Conservation (phyloP, 495 filamentous ascomycete genomes). For the Neurospora sp. region DNA sequence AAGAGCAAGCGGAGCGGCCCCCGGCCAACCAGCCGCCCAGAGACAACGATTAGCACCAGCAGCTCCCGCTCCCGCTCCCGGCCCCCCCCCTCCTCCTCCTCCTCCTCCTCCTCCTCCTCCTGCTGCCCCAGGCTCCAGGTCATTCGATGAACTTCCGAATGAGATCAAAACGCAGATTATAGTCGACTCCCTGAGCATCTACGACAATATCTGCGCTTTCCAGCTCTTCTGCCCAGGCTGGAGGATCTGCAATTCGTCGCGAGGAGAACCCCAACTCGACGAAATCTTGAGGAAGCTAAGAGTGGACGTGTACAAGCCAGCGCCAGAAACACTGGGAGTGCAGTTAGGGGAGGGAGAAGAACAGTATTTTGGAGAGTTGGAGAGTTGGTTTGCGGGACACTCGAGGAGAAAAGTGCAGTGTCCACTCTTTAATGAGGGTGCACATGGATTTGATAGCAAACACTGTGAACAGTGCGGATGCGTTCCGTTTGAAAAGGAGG, state of each 20-base stretch:
- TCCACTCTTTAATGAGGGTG: not conserved
- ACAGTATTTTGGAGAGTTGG: not conserved
- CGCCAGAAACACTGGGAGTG: not conserved
- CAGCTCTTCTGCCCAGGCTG: conserved; percentile 3
- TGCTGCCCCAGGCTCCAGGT: not conserved
- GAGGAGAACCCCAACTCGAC: not conserved
- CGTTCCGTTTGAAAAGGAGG: not conserved
- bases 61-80: not conserved
- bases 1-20: not conserved
- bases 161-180: conserved; percentile 8
- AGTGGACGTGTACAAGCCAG: conserved; percentile 5
- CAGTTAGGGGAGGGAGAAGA: not conserved
- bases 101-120: too few species aligned
- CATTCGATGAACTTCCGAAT: not conserved
- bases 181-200: not conserved
- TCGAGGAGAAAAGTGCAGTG: not conserved
- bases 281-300: conserved; percentile 1
- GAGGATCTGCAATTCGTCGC: not conserved
- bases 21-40: not conserved
- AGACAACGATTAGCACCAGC: not conserved
- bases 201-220: conserved; percentile 1
- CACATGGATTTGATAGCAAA: not conserved
- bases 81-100: not conserved
- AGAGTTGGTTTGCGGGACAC: not conserved
- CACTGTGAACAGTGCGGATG: not conserved